phyloP scores from a whole-genome alignment of 352 stramenopile species.

The Globisporangium nunn region DNA sequence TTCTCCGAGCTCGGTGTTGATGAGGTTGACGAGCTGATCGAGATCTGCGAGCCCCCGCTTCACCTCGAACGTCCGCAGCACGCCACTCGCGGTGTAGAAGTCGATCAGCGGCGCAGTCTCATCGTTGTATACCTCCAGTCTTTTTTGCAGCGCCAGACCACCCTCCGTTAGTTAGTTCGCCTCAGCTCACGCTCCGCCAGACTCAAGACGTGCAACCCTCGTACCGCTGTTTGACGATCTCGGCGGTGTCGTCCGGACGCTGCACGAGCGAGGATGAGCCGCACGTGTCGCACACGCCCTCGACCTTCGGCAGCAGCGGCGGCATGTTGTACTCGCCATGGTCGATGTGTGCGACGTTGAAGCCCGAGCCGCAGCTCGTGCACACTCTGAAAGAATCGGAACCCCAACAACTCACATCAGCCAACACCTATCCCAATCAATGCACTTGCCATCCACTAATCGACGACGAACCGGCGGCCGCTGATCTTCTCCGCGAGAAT shows the following conservation, averaged over 20 bases:
- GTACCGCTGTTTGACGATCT: conserved; percentile 74
- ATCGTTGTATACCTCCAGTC: conserved; percentile 84
- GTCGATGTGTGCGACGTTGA: conserved; percentile 88
- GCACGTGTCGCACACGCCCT: conserved; percentile 76
- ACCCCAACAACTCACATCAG: not conserved
- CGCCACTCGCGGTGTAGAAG: conserved; percentile 81
- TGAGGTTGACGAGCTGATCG: conserved; percentile 63
- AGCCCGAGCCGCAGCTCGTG: conserved; percentile 73
- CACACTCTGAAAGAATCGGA: conserved; percentile 41
- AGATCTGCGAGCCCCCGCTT: conserved; percentile 82
- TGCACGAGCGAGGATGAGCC: conserved; percentile 67
- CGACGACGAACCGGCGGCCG: conserved; percentile 45
- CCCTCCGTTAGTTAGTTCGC: not conserved
- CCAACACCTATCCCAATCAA: not conserved
- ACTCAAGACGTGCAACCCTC: not conserved
- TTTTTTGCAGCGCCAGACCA: conserved; percentile 3
- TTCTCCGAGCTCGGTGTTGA: conserved; percentile 42
- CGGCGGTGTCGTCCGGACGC: conserved; percentile 70
- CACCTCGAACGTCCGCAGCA: conserved; percentile 76
- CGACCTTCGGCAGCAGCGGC: conserved; percentile 80
- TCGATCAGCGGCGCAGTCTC: conserved; percentile 84
- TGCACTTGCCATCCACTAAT: not conserved
- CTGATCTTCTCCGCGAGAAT: conserved; percentile 89
- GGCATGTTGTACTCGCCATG: conserved; percentile 87
- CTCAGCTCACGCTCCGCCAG: too few relatives aligned